A percentile compares a stretch with the other conserved stretches of the same genome.
Evolutionary conservation across 1,284 basidiomycete species (phyloP).

Genomic region (Ganoderma boninense): DNA sequence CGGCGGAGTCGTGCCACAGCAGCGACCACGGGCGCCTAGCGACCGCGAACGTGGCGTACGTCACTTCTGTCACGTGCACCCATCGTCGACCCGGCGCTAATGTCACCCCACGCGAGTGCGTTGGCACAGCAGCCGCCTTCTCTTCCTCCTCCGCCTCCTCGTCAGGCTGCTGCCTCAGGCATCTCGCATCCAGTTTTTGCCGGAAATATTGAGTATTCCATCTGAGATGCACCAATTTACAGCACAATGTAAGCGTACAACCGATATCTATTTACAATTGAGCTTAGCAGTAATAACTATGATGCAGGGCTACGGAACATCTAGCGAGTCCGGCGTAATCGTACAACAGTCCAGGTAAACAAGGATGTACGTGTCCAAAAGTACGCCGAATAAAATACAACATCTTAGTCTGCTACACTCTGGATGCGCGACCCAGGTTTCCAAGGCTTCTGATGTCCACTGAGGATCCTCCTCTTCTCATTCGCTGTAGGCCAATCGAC

Average conservation of each 20-base stretch:
- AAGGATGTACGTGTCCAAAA: neutral
- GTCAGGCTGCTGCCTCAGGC: too few species aligned
- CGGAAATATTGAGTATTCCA: neutral
- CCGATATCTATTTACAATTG: neutral
- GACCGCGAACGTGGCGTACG: conserved; percentile 27
- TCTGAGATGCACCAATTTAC: neutral
- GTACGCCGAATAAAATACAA: neutral
- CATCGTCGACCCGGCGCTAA: neutral
- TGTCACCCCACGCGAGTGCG: neutral
- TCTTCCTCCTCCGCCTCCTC: too few species aligned
- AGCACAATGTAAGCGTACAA: neutral
- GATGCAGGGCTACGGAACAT: neutral
- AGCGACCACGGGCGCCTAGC: conserved; percentile 11
- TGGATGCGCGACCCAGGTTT: conserved; percentile 1
- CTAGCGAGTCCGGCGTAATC: neutral
- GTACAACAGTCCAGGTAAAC: neutral
- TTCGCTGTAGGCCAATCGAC: conserved; percentile 33
- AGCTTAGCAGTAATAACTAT: neutral
- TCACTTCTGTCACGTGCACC: conserved; percentile 14
- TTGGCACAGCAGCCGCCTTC: too few species aligned
- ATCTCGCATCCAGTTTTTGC: neutral
- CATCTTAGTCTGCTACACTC: neutral
- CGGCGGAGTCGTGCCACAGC: conserved; percentile 3
- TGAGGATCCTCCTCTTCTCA: conserved; percentile 33
- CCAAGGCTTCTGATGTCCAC: conserved; percentile 28